These are phyloP conservation scores for Mortierella polycephala DNA, from an alignment of 371 early-diverging fungal species.

Conservation along the genomic window DNA sequence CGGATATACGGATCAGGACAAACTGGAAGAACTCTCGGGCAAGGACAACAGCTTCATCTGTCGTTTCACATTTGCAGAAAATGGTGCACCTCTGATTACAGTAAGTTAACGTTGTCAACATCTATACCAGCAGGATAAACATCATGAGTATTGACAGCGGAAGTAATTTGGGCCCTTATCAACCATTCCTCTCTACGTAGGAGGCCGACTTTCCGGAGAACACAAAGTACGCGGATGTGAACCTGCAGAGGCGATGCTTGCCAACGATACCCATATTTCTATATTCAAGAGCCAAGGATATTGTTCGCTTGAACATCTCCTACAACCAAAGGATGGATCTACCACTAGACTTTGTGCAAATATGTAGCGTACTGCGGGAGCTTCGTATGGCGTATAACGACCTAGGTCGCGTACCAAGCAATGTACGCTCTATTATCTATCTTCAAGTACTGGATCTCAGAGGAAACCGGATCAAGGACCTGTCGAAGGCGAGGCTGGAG, in stretches of 20 bases:
- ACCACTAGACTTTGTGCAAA: slow-evolving; percentile 80
- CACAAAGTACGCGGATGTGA: slow-evolving; percentile 60
- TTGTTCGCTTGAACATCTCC: slow-evolving; percentile 78
- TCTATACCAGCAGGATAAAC: background rate
- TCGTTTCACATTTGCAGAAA: slow-evolving; percentile 80
- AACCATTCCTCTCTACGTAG: slow-evolving; percentile 12
- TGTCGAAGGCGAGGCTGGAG: slow-evolving; percentile 69
- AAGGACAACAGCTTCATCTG: slow-evolving; percentile 89
- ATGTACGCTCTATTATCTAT: slow-evolving; percentile 64
- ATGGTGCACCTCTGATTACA: slow-evolving; percentile 61
- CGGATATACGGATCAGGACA: slow-evolving; percentile 84
- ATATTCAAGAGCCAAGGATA: slow-evolving; percentile 70
- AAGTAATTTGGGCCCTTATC: background rate
- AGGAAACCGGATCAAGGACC: slow-evolving; percentile 74
- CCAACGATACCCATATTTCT: slow-evolving; percentile 79
- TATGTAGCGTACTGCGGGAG: slow-evolving; percentile 70
- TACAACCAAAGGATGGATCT: slow-evolving; percentile 76
- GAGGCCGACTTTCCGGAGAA: slow-evolving; percentile 36
- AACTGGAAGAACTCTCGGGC: slow-evolving; percentile 78
- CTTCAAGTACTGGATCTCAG: slow-evolving; percentile 80
- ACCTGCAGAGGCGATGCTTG: slow-evolving; percentile 71
- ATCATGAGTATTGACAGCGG: background rate
- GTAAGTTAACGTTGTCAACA: slow-evolving; percentile 11
- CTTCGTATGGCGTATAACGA: slow-evolving; percentile 79
- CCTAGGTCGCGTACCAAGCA: slow-evolving; percentile 66